phyloP scores from a whole-genome alignment of 805 yeast species.

The Saccharomycopsis selenospora region DNA sequence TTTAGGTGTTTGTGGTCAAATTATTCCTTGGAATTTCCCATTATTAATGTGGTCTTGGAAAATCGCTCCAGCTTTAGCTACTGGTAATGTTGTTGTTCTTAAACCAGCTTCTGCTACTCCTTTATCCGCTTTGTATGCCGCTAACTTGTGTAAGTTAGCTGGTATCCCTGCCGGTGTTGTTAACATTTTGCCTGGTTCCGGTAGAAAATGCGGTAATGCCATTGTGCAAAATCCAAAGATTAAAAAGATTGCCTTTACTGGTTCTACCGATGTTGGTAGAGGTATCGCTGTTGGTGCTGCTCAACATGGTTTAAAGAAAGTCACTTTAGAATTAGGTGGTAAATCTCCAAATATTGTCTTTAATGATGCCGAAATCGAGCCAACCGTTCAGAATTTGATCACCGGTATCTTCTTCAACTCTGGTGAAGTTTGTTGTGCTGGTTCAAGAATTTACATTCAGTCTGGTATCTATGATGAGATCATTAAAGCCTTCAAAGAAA shows the following conservation, averaged over 20 bases:
- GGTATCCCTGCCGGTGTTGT: conserved; percentile 90
- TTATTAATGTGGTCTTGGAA: conserved; percentile 92
- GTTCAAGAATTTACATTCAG: conserved; percentile 86
- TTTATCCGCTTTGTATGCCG: conserved; percentile 72
- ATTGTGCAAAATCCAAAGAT: conserved; percentile 71
- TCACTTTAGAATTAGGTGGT: conserved; percentile 94
- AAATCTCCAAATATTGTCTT: conserved; percentile 89
- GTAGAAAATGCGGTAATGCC: conserved; percentile 77
- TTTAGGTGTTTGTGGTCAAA: conserved; percentile 90
- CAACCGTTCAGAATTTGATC: conserved; percentile 68
- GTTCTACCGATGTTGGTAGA: conserved; percentile 91
- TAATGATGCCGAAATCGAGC: conserved; percentile 74
- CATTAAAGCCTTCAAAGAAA: conserved; percentile 48
- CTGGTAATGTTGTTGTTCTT: conserved; percentile 83
- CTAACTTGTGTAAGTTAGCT: conserved; percentile 64
- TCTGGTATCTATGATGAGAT: conserved; percentile 76
- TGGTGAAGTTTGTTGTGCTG: conserved; percentile 95
- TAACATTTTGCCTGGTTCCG: conserved; percentile 81
- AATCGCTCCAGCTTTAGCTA: conserved; percentile 84
- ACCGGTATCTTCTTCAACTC: conserved; percentile 86
- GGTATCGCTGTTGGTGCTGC: conserved; percentile 76
- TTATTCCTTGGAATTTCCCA: conserved; percentile 98
- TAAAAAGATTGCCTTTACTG: conserved; percentile 91
- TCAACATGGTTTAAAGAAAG: conserved; percentile 74
- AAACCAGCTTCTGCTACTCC: conserved; percentile 94